These are phyloP conservation scores for Lasiosphaeria miniovina DNA, from an alignment of 495 filamentous ascomycete species.

Conservation along the genomic window DNA sequence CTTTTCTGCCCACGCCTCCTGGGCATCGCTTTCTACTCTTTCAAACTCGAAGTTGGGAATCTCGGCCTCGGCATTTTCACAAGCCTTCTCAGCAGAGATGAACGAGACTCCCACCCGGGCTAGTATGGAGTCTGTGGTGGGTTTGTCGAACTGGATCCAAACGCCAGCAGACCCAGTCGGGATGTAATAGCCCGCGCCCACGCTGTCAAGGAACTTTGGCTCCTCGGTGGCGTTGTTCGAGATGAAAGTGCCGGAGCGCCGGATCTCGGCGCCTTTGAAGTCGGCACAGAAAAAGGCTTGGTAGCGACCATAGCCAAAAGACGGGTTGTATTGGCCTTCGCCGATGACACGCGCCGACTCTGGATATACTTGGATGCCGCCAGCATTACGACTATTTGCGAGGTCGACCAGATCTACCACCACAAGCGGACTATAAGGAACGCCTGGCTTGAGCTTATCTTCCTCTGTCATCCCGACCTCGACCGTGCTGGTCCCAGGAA, in stretches of 20 bases:
- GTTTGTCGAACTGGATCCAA: conserved; percentile 56
- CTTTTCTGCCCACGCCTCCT: conserved; percentile 59
- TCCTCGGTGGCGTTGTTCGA: conserved; percentile 42
- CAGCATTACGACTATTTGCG: conserved; percentile 54
- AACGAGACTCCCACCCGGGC: conserved; percentile 67
- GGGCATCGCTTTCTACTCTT: conserved; percentile 47
- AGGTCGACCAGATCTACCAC: conserved; percentile 65
- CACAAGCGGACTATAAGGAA: conserved; percentile 57
- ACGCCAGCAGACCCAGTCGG: conserved; percentile 59
- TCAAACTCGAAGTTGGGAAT: conserved; percentile 61
- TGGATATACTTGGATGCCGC: conserved; percentile 51
- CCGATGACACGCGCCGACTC: conserved; percentile 58
- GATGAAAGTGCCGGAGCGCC: conserved; percentile 55
- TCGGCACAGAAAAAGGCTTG: conserved; percentile 62
- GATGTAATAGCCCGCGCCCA: conserved; percentile 36
- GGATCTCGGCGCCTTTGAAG: conserved; percentile 60
- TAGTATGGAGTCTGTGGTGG: conserved; percentile 42
- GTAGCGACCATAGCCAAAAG: conserved; percentile 66
- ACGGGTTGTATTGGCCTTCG: conserved; percentile 61
- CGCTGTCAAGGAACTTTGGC: conserved; percentile 44
- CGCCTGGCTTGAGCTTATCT: conserved; percentile 3
- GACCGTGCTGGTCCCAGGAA: conserved; percentile 36
- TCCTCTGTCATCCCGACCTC: conserved; percentile 5
- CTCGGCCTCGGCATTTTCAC: conserved; percentile 60
- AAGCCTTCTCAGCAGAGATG: conserved; percentile 59